Base-by-base conservation (phyloP, 1,284 basidiomycete genomes). In the Cutaneotrichosporon dermatis region DNA sequence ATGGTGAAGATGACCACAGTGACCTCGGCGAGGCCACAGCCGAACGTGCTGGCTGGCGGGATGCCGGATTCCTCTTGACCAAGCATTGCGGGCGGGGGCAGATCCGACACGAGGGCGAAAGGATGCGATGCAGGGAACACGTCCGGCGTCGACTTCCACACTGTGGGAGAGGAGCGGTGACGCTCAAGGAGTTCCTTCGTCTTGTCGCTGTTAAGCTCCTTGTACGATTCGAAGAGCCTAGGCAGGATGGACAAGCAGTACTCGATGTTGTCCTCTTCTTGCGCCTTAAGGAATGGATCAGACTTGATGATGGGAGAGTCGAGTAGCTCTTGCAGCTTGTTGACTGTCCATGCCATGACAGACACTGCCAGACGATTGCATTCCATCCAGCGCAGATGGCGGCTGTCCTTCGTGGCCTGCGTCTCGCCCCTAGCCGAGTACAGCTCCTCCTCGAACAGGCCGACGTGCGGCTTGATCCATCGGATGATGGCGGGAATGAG, bases 391-490 rank as follows among this genome's bases (percentile, higher is more conserved):
- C 82, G 83, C 35, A 96, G 83, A n/a, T 90, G 83, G 9, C 88
- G 87, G 5, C 83, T 81, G 73, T 95, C 90, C 56, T 84, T 83
- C 16, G 80, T 81, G 25, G 61, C 59, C 55, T 69, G 63, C 4
- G 59, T 61, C 48, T 63, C 66, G 37, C 58, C 60, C 7, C 68
- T 58, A 0, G 57, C 61, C 3, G 60, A 60, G 34, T 57, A 58
- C 16, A 65, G 60, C 25, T 65, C 64, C 48, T 64, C 69, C 64
- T 96, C 92, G 70, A 89, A 96, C 15, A 84, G 82, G n/a, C 94
- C 94, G 65, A 98, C 89, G 74, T 95, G 88, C 0, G 93, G 92
- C 71, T 93, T 95, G 67, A 98, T 88, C 92, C 93, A 97, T 25
- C 88, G 84, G 4, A 93, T 87, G 41, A 98, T 85, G 35, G 88